Evolutionary conservation across 2,329 filamentous ascomycete species (phyloP), one percentile per base, ranked within the genome.

Genomic region (Eutypa lata): DNA sequence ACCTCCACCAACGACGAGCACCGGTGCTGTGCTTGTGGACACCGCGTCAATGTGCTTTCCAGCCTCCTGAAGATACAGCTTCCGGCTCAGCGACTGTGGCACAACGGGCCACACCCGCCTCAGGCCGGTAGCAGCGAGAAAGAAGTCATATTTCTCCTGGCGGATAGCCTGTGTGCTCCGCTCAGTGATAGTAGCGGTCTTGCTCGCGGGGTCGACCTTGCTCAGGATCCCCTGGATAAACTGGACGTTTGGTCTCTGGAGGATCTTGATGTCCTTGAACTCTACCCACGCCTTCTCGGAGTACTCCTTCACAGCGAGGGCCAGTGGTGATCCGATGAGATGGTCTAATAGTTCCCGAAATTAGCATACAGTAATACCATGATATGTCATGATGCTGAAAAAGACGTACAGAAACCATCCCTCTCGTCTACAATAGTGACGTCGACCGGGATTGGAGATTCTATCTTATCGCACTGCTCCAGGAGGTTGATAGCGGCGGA

Each of bases 371-470:
- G 26, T 10, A 31, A 10, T 31, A n/a, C n/a, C n/a, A n/a, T n/a
- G n/a, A n/a, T n/a, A n/a, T n/a, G n/a, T n/a, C n/a, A n/a, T n/a
- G 16, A 22, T 33, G 6, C 18, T 7, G 42, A 51, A 49, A 56
- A 19, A 18, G 21, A 71, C 86, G 61, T 75, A 91, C 88, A 91
- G 68, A 84, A 91, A n/a, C 89, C 89, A 74, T 92, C 89, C n/a
- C 87, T 76, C 68, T 91, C 87, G 62, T 92, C 88, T 22, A 90
- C 83, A 21, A 92, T 79, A 21, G 87, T 91, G 48, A 92, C 84
- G 37, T 90, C 80, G 14, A 90, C 70, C 1, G 82, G 76, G 44
- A 87, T 74, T 22, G 73, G 75, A 44, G 75, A 73, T 19, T 74
- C 65, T 28, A 57, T 76, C 60, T 64, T 78, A 71, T 80, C 75